A percentile compares a stretch with the other conserved stretches of the same genome.
These are phyloP conservation scores for Tetrahymena elliotti DNA, from an alignment of 73 alveolate species.

Conservation along the genomic window DNA sequence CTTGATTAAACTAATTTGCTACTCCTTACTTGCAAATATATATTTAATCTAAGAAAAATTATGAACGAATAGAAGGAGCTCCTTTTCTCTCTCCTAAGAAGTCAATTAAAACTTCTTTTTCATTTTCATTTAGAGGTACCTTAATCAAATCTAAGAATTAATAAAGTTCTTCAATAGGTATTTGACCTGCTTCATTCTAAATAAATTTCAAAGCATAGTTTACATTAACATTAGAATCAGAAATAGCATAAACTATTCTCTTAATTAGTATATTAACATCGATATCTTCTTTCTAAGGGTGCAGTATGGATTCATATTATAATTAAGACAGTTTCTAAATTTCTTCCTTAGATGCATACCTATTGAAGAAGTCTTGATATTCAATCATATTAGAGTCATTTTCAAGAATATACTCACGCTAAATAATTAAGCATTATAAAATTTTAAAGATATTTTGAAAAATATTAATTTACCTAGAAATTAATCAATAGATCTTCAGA, in stretches of 20 bases:
- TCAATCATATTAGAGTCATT: neutral
- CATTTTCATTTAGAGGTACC: neutral
- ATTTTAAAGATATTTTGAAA: neutral
- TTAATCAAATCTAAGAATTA: neutral
- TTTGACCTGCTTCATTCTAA: neutral
- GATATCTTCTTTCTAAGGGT: neutral
- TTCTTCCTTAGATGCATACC: neutral
- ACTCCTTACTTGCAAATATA: neutral
- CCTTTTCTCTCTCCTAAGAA: neutral
- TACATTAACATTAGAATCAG: neutral
- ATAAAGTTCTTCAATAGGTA: neutral
- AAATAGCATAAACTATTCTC: neutral
- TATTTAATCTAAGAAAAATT: neutral
- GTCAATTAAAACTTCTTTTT: neutral
- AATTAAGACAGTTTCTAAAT: neutral
- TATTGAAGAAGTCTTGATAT: neutral
- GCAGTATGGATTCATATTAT: neutral
- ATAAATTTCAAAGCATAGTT: neutral
- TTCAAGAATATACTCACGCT: neutral
- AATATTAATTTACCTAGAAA: neutral
- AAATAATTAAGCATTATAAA: neutral
- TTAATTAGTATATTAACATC: neutral
- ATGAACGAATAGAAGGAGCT: neutral
- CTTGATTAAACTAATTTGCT: neutral
- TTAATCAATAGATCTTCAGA: neutral